Base-by-base conservation (phyloP, 208 protist genomes). In the Endotrypanum monterogeii region DNA sequence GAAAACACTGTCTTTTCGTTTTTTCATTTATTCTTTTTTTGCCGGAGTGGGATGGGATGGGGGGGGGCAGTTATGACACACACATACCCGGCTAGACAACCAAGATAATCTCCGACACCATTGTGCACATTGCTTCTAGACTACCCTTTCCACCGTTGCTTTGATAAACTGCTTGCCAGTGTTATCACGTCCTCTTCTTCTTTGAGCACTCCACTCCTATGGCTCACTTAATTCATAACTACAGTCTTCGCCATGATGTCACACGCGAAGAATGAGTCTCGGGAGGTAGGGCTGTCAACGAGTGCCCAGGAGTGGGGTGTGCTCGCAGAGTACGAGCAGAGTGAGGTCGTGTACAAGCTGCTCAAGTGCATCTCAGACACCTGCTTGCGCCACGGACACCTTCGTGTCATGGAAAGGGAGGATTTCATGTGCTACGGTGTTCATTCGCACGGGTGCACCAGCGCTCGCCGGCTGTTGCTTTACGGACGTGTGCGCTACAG, bases 321-420 rank as follows among this genome's bases (percentile, higher is more conserved):
- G 3, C 82, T 96, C 67, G 78, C 88, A 3, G 85, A 94, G 28
- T 96, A 96, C 71, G 92, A 96, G 73, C 82, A 79, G 35, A 71
- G 61, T 7, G 91, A 94, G 78, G 80, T 79, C 39, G 83, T 92
- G 35, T 73, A 82, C 56, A 67, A 81, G 9, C 67, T 94, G 5
- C 80, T 89, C 44, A 82, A 82, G 23, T 66, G 84, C 60, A 82
- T 94, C 61, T 68, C 67, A 16, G 75, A 44, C 32, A 81, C 85
- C 32, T 85, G 91, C 41, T 89, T 95, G 73, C 63, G 62, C 28
- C 39, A 75, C 16, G 91, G 92, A 72, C 66, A 71, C 9, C 68
- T 96, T 48, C 71, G 71, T 28, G 71, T 96, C 5, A 56, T 84
- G 1, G 86, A 90, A 54, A 74, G 86, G 23, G 90, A 94, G 52